Percentiles rank a stretch among this genome's conserved stretches.
Conservation (phyloP, 495 filamentous ascomycete species). For the Cryomyces minteri region DNA sequence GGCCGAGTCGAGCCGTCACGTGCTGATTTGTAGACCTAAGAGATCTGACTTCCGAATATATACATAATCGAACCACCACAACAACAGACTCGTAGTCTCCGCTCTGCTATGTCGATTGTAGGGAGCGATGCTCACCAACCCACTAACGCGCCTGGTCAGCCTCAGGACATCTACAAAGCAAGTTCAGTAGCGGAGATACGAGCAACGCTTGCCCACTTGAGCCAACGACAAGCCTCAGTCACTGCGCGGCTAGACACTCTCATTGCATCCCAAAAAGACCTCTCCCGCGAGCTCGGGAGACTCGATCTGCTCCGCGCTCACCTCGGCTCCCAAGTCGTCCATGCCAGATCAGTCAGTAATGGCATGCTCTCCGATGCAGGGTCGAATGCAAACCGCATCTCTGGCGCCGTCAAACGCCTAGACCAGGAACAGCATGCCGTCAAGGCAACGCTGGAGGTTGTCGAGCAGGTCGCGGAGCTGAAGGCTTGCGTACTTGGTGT, state of each 20-base stretch:
- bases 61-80: too few species aligned
- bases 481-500: slow-evolving; percentile 95
- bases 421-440: slow-evolving; percentile 84
- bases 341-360: slow-evolving; percentile 69
- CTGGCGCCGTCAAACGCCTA: slow-evolving; percentile 62
- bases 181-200: slow-evolving; percentile 62
- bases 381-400: slow-evolving; percentile 71
- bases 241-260: slow-evolving; percentile 57
- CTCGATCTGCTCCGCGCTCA: slow-evolving; percentile 79
- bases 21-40: too few species aligned
- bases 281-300: slow-evolving; percentile 66
- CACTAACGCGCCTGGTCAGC: too few species aligned
- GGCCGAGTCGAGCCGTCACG: too few species aligned
- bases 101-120: too few species aligned
- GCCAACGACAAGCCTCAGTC: slow-evolving; percentile 54
- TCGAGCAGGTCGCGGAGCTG: slow-evolving; percentile 90
- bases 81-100: too few species aligned
- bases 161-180: slow-evolving; percentile 37
- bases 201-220: slow-evolving; percentile 51
- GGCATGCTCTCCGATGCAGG: slow-evolving; percentile 73
- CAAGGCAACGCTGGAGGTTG: slow-evolving; percentile 73
- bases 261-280: slow-evolving; percentile 61
- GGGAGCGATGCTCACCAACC: too few species aligned
- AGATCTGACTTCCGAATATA: too few species aligned
- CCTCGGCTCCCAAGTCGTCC: slow-evolving; percentile 72